Conservation (phyloP, 352 stramenopile species). For the Phytophthora foliorum region DNA sequence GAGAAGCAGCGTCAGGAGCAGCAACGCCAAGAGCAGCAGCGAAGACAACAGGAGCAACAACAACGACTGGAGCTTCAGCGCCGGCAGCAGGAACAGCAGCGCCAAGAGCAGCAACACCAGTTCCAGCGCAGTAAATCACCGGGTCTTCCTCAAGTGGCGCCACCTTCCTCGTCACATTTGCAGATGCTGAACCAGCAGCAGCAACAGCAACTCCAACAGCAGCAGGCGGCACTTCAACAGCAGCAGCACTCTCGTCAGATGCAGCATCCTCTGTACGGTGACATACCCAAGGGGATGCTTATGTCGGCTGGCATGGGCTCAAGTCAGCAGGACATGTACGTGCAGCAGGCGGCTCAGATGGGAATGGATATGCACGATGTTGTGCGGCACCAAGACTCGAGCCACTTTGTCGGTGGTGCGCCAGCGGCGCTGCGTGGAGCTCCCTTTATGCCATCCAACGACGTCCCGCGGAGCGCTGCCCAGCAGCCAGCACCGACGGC, state of each 20-base stretch:
- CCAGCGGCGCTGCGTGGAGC: constrained; percentile 26
- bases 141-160: constrained; percentile 45
- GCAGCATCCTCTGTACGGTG: constrained; percentile 65
- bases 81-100: constrained; percentile 44
- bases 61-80: constrained; percentile 39
- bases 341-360: constrained; percentile 59
- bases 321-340: constrained; percentile 61
- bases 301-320: constrained; percentile 52
- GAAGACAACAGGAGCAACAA: constrained; percentile 29
- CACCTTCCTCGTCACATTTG: constrained; percentile 45
- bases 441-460: constrained; percentile 35
- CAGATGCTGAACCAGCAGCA: constrained; percentile 65
- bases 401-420: constrained; percentile 38
- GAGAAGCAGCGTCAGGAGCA: constrained; percentile 37
- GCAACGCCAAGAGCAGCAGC: constrained; percentile 36
- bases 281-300: constrained; percentile 60
- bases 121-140: constrained; percentile 46
- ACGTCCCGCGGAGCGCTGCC: constrained; percentile 29
- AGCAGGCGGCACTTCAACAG: constrained; percentile 49
- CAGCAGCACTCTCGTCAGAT: constrained; percentile 58
- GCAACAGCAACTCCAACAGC: constrained; percentile 55
- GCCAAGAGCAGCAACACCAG: constrained; percentile 46
- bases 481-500: constrained; percentile 43
- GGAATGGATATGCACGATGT: constrained; percentile 70
- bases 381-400: constrained; percentile 54